Conservation (phyloP, 2,329 filamentous ascomycete genomes). For the Trichoderma sp. region DNA sequence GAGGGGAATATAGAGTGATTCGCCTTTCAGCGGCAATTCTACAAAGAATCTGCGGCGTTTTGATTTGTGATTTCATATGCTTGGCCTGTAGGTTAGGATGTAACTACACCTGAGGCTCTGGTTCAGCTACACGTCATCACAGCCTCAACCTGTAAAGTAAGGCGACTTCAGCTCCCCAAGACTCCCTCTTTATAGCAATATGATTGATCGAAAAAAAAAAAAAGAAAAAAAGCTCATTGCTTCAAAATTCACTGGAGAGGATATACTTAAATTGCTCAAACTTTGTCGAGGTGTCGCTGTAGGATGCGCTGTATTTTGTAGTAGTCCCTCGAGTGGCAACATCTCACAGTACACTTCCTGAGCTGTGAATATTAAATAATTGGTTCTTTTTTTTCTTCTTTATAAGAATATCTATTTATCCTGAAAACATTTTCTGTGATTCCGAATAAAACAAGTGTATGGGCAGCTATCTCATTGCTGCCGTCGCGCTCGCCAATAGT, state of each 20-base stretch:
- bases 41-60: not conserved
- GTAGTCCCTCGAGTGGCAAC: not conserved
- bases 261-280: not conserved
- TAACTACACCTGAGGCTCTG: not conserved
- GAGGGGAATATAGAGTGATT: not conserved
- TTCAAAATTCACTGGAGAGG: not conserved
- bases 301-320: not conserved
- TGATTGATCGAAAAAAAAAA: not conserved
- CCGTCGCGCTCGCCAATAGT: not conserved
- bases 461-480: not conserved
- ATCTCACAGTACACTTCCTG: not conserved
- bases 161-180: not conserved
- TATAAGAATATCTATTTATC: not conserved
- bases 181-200: not conserved
- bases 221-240: not conserved
- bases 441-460: not conserved
- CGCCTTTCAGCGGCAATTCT: not conserved
- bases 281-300: not conserved
- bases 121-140: not conserved
- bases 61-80: not conserved
- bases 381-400: not conserved
- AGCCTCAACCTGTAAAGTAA: not conserved
- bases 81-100: not conserved
- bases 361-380: not conserved
- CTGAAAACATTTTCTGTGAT: not conserved